These are phyloP conservation scores for Zizania palustris DNA, from an alignment of 202 grass and related monocot species.

Conservation along the genomic window DNA sequence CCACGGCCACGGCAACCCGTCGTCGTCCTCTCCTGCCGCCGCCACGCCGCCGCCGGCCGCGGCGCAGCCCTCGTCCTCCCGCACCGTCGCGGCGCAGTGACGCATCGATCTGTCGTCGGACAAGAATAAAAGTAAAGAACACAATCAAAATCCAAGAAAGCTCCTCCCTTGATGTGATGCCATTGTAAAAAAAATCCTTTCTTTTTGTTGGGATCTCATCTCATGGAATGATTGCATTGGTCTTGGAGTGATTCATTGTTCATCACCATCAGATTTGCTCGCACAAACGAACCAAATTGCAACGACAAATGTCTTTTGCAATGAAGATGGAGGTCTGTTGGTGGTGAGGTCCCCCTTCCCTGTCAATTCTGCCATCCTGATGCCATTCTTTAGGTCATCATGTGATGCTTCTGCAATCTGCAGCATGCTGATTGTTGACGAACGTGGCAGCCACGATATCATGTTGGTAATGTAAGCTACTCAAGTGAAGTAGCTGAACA, in stretches of 20 bases:
- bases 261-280: not conserved
- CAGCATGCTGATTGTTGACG: not conserved
- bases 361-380: not conserved
- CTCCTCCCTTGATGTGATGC: constrained; percentile 34
- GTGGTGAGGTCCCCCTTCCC: constrained; percentile 24
- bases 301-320: not conserved
- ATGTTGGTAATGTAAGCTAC: not conserved
- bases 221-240: not conserved
- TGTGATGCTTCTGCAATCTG: constrained; percentile 18
- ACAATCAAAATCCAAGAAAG: not conserved
- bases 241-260: too few relatives aligned
- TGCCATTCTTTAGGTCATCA: constrained; percentile 19
- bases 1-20: constrained; percentile 19
- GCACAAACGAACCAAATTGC: not conserved
- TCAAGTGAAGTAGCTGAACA: constrained; percentile 13
- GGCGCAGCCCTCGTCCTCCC: constrained; percentile 36
- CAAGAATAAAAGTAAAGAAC: not conserved
- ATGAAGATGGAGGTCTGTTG: not conserved
- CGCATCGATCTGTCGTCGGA: not conserved
- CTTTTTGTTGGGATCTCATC: not conserved
- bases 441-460: constrained; percentile 5
- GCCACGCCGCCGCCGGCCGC: constrained; percentile 24
- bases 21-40: constrained; percentile 11
- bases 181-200: not conserved
- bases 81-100: constrained; percentile 76